phyloP scores from a whole-genome alignment of 1,284 basidiomycete genomes.

The Trametes polyzona region DNA sequence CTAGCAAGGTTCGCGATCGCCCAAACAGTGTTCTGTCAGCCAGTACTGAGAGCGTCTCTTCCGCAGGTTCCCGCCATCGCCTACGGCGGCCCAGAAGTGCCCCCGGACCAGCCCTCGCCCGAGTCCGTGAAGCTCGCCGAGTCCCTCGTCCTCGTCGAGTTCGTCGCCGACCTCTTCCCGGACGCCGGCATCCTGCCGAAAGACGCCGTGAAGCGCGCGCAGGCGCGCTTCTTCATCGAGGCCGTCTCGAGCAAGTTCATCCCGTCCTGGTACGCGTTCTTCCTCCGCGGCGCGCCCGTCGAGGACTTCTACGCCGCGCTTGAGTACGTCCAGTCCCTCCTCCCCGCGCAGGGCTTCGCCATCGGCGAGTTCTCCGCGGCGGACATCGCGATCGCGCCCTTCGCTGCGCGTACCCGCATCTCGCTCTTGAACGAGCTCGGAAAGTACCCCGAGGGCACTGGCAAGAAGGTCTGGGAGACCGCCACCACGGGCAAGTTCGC shows the following conservation, averaged over 20 bases:
- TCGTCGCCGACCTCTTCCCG: slow-evolving; percentile 59
- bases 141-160: slow-evolving; percentile 63
- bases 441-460: slow-evolving; percentile 19
- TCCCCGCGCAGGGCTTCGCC: slow-evolving; percentile 27
- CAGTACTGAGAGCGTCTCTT: neutral
- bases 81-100: slow-evolving; percentile 58
- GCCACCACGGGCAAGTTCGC: slow-evolving; percentile 29
- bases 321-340: slow-evolving; percentile 37
- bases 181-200: slow-evolving; percentile 49
- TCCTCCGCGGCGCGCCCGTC: slow-evolving; percentile 44
- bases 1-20: slow-evolving; percentile 36
- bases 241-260: slow-evolving; percentile 47
- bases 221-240: slow-evolving; percentile 64
- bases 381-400: slow-evolving; percentile 22
- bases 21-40: neutral
- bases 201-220: slow-evolving; percentile 57
- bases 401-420: slow-evolving; percentile 19
- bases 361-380: slow-evolving; percentile 20
- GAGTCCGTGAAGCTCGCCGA: slow-evolving; percentile 63
- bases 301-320: slow-evolving; percentile 42
- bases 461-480: slow-evolving; percentile 17
- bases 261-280: slow-evolving; percentile 34
- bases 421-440: slow-evolving; percentile 20
- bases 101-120: slow-evolving; percentile 56
- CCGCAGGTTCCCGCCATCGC: slow-evolving; percentile 52